Conservation (phyloP, 805 yeast species). For the Candida xiaguanensis region DNA sequence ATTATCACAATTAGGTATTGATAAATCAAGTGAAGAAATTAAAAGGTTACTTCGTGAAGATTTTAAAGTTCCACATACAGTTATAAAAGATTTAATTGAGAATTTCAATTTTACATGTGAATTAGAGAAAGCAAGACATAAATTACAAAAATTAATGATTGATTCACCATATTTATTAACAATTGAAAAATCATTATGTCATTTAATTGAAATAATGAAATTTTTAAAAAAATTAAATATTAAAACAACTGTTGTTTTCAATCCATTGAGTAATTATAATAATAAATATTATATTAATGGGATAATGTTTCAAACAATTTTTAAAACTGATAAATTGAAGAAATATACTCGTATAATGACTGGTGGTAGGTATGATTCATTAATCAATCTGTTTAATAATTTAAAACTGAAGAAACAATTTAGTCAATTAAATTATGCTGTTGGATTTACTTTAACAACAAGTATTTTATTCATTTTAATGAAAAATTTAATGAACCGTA, state of each 20-base stretch:
- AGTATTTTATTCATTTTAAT: conserved; percentile 33
- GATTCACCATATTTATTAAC: conserved; percentile 63
- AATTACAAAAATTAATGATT: conserved; percentile 66
- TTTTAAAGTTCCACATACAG: conserved; percentile 74
- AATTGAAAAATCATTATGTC: conserved; percentile 59
- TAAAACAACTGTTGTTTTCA: conserved; percentile 51
- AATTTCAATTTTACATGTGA: conserved; percentile 72
- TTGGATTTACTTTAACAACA: conserved; percentile 79
- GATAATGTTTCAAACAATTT: conserved; percentile 82
- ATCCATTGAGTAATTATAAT: conserved; percentile 84
- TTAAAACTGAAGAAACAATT: conserved; percentile 10
- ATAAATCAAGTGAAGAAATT: conserved; percentile 59
- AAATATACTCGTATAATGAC: conserved; percentile 62
- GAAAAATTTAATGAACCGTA: conserved; percentile 23
- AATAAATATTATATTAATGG: conserved; percentile 75
- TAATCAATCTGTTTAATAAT: conserved; percentile 65
- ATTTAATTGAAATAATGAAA: conserved; percentile 56
- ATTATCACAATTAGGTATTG: conserved; percentile 74
- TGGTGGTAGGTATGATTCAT: conserved; percentile 88
- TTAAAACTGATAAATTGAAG: conserved; percentile 52
- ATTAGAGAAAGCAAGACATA: conserved; percentile 59
- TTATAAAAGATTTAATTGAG: conserved; percentile 71
- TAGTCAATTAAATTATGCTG: conserved; percentile 34
- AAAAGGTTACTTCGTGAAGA: conserved; percentile 43
- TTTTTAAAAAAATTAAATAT: conserved; percentile 60